Base-by-base conservation (phyloP, 2,329 filamentous ascomycete species). In the Cryphonectria japonica region DNA sequence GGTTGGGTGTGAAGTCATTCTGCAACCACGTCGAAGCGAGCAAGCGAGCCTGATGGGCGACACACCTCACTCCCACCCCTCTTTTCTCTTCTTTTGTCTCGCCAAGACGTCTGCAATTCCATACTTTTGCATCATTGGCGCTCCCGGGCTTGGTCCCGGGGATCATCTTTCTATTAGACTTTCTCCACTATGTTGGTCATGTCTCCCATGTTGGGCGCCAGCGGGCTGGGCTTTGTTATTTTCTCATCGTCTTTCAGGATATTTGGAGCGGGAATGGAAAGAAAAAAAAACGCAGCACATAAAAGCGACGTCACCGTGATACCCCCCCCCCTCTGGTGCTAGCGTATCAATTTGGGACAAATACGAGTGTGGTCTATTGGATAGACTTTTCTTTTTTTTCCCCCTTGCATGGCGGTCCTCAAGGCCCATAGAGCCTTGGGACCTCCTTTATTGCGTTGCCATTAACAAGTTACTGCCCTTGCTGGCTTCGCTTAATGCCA, bases 1-100 rank as follows among this genome's bases (percentile, higher is more conserved):
- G 14, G 34, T 34, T 39, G 3, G 3, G 69, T 62, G 69, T 70
- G 69, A 67, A 70, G 69, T 67, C 69, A 69, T 69, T 29, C 66
- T 69, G 68, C 68, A 69, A 66, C 68, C 68, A 52, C 69, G 39
- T 39, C 37, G 64, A 43, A 61, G 63, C 46, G 64, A 46, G 57
- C 54, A 41, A 39, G 54, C 63, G 57, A 50, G 46, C 19, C 63
- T 22, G 63, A 65, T 37, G 52, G 41, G n/a, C 41, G 43, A 34
- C 19, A 32, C 34, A 22, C 32, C 37, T 2, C 32, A 39, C 14
- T 2, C 50, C 52, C 52, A 9, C 11, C 52, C 9, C 22, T 13
- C n/a, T 1, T 26, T 11, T 14, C 16, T 32, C 54, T 32, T 52
- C n/a, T n/a, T 59, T 8, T 32, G 54, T 59, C 54, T 32, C 54